Conservation (phyloP, 495 filamentous ascomycete genomes). For the Talaromyces thailandensis region DNA sequence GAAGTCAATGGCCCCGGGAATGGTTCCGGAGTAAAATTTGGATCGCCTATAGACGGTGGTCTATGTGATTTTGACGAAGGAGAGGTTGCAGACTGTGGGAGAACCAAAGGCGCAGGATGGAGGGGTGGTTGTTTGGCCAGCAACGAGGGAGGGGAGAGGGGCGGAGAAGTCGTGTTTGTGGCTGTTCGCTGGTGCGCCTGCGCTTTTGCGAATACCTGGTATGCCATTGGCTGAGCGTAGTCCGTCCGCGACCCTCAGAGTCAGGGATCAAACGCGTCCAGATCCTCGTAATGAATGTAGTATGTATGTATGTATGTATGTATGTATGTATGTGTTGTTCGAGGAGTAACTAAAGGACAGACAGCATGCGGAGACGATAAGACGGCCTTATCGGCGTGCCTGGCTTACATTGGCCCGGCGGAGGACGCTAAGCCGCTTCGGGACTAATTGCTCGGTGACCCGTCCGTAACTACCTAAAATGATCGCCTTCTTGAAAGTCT, state of each 20-base stretch:
- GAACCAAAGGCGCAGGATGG: slow-evolving; percentile 20
- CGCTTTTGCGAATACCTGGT: slow-evolving; percentile 33
- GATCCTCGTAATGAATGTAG: background rate
- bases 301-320: too few species aligned
- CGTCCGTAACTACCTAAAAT: background rate
- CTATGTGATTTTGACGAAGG: slow-evolving; percentile 9
- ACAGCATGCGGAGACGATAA: background rate
- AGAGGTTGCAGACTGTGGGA: slow-evolving; percentile 11
- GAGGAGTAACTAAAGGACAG: too few species aligned
- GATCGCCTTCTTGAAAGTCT: background rate
- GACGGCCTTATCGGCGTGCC: background rate
- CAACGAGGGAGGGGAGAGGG: slow-evolving; percentile 16
- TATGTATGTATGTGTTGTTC: too few species aligned
- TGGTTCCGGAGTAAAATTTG: slow-evolving; percentile 21
- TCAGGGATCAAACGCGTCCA: background rate
- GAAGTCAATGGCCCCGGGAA: slow-evolving; percentile 24
- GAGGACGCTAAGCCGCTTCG: background rate
- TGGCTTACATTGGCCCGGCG: background rate
- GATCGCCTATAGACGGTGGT: slow-evolving; percentile 17
- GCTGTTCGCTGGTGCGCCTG: slow-evolving; percentile 19
- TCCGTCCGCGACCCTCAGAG: background rate
- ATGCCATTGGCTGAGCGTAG: slow-evolving; percentile 19
- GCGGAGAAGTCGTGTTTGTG: slow-evolving; percentile 13
- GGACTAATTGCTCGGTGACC: background rate
- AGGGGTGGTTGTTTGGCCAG: slow-evolving; percentile 20